Evolutionary conservation across 129 eudicot genomes (phyloP), one percentile per base, ranked within the genome.

Genomic region (Pulicaria dysenterica): DNA sequence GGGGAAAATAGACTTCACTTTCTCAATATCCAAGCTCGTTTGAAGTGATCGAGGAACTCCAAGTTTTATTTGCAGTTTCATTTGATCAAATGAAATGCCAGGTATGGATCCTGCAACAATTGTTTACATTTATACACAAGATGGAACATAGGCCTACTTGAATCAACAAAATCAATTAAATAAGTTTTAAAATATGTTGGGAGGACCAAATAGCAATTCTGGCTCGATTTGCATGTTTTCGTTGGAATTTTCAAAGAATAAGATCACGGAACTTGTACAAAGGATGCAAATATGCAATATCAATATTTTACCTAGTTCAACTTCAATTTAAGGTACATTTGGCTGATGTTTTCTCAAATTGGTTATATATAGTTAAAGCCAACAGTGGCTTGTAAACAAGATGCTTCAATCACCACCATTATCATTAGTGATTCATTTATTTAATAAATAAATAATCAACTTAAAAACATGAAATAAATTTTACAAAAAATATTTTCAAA

Each of bases 1-100:
- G 65, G 97, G 97, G 75, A 91, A 91, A 64, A 91, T 91, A 14
- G 97, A 86, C 61, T 91, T 91, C 73, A 91, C 96, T 80, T 86
- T 88, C 63, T 84, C 96, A 47, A 88, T 56, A 75, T 91, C 96
- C 70, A 91, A 64, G 13, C 83, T 76, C 39, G 81, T 59, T 59
- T 91, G 97, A 49, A 91, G 96, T 74, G 84, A 61, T 36, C 11
- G 79, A 77, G 97, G 97, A 56, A 91, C 97, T 73, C 97, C 96
- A 31, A 91, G 75, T 79, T 88, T 91, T 57, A 91, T 91, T 59
- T 91, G 96, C 62, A 91, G 85, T 73, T 91, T 91, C 97, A 91
- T 91, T 75, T 79, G 82, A 7, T 80, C 92, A 50, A 88, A 91
- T 43, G 97, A 78, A 76, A 91, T 85, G 7, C 97, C 93, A 13